Evolutionary conservation across 768 basidiomycete genomes (phyloP), one percentile per base, ranked within the genome.

Genomic region (Suillus cothurnatus): DNA sequence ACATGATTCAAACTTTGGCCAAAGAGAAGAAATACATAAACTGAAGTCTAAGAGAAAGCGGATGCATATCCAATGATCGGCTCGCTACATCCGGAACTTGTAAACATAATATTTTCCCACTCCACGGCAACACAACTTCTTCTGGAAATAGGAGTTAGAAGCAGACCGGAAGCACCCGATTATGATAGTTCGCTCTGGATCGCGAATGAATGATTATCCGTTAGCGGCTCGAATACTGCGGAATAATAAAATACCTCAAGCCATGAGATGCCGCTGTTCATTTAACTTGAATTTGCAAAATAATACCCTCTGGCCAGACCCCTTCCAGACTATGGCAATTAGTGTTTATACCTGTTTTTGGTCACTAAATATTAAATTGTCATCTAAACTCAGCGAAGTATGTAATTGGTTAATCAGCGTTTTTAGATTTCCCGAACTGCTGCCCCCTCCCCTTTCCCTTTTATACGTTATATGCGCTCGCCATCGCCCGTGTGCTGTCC

Each of bases 1-100:
- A 65, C 90, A 95, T 68, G 93, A 94, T 68, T 90, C 93, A 21
- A 86, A 90, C 66, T 97, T 97, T 79, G 97, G 95, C 26, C 86
- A 90, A 74, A 84, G 95, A 62, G 94, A 97, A 77, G 88, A 91
- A 77, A 90, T 93, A 45, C 87, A 95, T 73, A 85, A 81, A 73
- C 81, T 88, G 59, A 95, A 95, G 69, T 64, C 55, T 57, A 66
- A 67, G 70, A 77, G 71, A 70, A 72, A 73, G 26, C 26, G 19
- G 26, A 28, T 39, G 14, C n/a, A n/a, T n/a, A n/a, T n/a, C n/a
- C n/a, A n/a, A n/a, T n/a, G n/a, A n/a, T n/a, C n/a, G n/a, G n/a
- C n/a, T n/a, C n/a, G n/a, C n/a, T n/a, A n/a, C n/a, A n/a, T n/a
- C n/a, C 9, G 17, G 36, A 32, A 32, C 31, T 6, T 32, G 31